A percentile compares a stretch with the other conserved stretches of the same genome.
Conservation (phyloP, 345 rosid genomes). For the Xanthoceras sorbifolium region DNA sequence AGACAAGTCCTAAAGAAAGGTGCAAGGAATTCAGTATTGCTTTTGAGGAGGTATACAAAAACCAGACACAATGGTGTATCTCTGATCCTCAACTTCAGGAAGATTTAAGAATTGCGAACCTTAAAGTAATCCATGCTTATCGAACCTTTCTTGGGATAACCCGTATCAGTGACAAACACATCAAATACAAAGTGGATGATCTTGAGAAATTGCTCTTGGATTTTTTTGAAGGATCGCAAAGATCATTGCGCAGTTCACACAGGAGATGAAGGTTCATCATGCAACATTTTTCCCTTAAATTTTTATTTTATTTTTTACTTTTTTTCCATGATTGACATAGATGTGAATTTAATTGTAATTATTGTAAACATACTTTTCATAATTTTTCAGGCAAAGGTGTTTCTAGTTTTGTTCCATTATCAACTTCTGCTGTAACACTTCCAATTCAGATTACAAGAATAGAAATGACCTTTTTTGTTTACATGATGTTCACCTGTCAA, state of each 20-base stretch:
- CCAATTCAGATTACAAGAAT: background rate
- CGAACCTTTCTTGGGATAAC: slow-evolving; percentile 54
- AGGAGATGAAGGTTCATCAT: slow-evolving; percentile 39
- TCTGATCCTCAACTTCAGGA: slow-evolving; percentile 69
- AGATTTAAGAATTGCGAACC: slow-evolving; percentile 64
- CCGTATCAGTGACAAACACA: slow-evolving; percentile 53
- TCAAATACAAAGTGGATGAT: slow-evolving; percentile 61
- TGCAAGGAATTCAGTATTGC: slow-evolving; percentile 57
- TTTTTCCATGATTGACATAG: background rate
- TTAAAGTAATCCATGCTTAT: slow-evolving; percentile 71
- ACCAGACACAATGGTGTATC: slow-evolving; percentile 61
- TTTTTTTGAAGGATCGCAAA: slow-evolving; percentile 57
- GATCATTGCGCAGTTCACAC: slow-evolving; percentile 46
- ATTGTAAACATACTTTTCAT: background rate
- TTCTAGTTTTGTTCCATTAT: slow-evolving; percentile 11
- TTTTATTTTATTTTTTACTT: background rate
- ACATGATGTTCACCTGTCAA: background rate
- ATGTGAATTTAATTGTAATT: slow-evolving; percentile 21
- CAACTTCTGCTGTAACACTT: background rate
- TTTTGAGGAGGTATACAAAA: slow-evolving; percentile 69
- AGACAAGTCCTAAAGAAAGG: slow-evolving; percentile 44
- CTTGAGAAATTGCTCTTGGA: slow-evolving; percentile 57
- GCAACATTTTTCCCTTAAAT: background rate
- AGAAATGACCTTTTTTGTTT: background rate
- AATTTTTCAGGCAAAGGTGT: background rate